Percentiles rank a stretch among this genome's conserved stretches.
Conservation (phyloP, 345 rosid species). For the Chamaenerion angustifolium region DNA sequence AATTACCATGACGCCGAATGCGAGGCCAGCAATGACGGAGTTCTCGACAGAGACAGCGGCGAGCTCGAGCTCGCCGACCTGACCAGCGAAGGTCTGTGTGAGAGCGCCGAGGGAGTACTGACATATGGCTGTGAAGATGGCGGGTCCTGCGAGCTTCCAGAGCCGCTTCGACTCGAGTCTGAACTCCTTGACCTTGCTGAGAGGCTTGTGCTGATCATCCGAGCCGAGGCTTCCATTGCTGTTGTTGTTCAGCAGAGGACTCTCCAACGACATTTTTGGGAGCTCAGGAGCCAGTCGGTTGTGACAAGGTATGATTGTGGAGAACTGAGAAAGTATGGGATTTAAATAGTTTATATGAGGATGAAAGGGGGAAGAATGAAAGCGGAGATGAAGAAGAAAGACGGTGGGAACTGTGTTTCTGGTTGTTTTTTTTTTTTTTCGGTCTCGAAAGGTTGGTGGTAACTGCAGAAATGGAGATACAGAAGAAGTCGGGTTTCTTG, state of each 20-base stretch:
- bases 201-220: neutral
- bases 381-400: too few relatives aligned
- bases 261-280: slow-evolving; percentile 19
- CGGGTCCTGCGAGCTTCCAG: slow-evolving; percentile 81
- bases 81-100: slow-evolving; percentile 75
- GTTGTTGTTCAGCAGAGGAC: slow-evolving; percentile 19
- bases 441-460: too few relatives aligned
- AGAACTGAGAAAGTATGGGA: too few relatives aligned
- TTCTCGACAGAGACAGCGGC: slow-evolving; percentile 88
- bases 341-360: too few relatives aligned
- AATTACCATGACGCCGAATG: slow-evolving; percentile 87
- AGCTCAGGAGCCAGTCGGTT: too few relatives aligned
- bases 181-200: slow-evolving; percentile 25
- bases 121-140: slow-evolving; percentile 56
- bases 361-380: too few relatives aligned
- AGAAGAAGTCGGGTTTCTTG: too few relatives aligned
- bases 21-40: slow-evolving; percentile 77
- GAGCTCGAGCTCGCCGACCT: slow-evolving; percentile 57
- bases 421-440: too few relatives aligned
- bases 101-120: slow-evolving; percentile 90
- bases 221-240: neutral
- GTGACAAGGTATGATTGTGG: too few relatives aligned
- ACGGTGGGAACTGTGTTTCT: too few relatives aligned
- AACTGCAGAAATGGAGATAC: too few relatives aligned
- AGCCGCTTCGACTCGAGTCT: slow-evolving; percentile 55